Evolutionary conservation across 441 rosid species (phyloP).

Genomic region (Pelargonium australe): DNA sequence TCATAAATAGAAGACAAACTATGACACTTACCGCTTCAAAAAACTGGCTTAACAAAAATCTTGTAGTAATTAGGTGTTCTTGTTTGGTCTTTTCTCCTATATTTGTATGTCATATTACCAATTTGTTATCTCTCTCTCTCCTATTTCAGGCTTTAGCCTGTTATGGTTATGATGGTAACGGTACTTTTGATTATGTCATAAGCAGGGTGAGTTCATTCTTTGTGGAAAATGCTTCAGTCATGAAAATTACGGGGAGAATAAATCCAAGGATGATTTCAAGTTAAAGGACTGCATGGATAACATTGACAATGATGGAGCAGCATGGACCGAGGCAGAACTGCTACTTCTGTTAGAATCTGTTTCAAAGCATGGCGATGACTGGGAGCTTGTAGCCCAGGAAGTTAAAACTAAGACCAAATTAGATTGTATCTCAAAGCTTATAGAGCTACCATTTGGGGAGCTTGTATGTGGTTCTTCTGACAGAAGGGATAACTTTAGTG

Average conservation of each 20-base stretch:
- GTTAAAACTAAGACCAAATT: slow-evolving; percentile 64
- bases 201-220: slow-evolving; percentile 41
- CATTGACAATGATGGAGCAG: slow-evolving; percentile 26
- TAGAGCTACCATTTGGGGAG: slow-evolving; percentile 87
- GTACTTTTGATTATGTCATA: slow-evolving; percentile 11
- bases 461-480: slow-evolving; percentile 41
- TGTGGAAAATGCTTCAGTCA: slow-evolving; percentile 60
- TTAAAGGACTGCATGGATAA: slow-evolving; percentile 28
- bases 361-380: slow-evolving; percentile 69
- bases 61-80: not conserved
- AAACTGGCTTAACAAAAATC: too few species aligned
- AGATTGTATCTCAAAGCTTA: slow-evolving; percentile 75
- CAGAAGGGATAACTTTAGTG: slow-evolving; percentile 31
- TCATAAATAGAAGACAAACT: too few species aligned
- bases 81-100: not conserved
- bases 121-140: not conserved
- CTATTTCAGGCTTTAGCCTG: not conserved
- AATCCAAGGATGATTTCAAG: slow-evolving; percentile 49
- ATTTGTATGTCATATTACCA: not conserved
- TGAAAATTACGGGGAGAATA: slow-evolving; percentile 57
- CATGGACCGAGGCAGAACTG: slow-evolving; percentile 81
- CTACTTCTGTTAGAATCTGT: slow-evolving; percentile 73
- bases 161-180: not conserved
- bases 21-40: too few species aligned
- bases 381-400: slow-evolving; percentile 81